Conservation (phyloP, 345 rosid species). For the Toxicodendron radicans region DNA sequence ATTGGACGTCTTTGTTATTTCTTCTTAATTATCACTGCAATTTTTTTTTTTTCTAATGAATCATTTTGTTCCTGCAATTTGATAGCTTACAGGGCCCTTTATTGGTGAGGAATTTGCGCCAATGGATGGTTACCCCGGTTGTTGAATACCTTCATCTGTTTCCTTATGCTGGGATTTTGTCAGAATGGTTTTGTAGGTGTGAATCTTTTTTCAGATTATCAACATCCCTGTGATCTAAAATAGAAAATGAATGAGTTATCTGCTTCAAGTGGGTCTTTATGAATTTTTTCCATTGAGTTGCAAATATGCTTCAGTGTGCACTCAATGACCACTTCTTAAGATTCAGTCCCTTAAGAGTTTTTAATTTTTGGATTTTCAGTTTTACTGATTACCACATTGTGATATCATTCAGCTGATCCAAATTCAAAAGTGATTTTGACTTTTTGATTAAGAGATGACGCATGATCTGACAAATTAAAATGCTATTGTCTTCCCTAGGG, state of each 20-base stretch:
- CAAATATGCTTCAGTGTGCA: background rate
- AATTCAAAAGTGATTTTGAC: too few relatives aligned
- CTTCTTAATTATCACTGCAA: background rate
- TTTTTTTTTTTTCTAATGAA: background rate
- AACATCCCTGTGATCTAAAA: background rate
- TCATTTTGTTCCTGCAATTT: constrained; percentile 13
- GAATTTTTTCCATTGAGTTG: background rate
- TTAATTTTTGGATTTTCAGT: background rate
- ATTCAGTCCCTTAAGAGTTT: background rate
- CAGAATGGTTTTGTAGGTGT: constrained; percentile 54
- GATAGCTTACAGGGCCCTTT: constrained; percentile 61
- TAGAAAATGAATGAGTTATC: background rate
- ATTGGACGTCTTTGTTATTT: too few relatives aligned
- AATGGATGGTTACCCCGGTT: constrained; percentile 36
- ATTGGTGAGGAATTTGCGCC: constrained; percentile 28
- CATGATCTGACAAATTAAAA: background rate
- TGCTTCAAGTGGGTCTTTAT: background rate
- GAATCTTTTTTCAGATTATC: background rate
- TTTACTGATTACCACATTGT: too few relatives aligned
- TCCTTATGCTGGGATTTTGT: constrained; percentile 47
- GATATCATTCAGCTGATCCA: too few relatives aligned
- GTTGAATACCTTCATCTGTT: constrained; percentile 60
- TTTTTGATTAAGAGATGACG: background rate
- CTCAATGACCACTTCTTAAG: background rate
- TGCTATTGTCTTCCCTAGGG: constrained; percentile 17